Percentiles rank a stretch among this genome's conserved stretches.
These are phyloP conservation scores for Keqinozyma sinolaborantium DNA, from an alignment of 1,139 yeast genomes.

Conservation along the genomic window DNA sequence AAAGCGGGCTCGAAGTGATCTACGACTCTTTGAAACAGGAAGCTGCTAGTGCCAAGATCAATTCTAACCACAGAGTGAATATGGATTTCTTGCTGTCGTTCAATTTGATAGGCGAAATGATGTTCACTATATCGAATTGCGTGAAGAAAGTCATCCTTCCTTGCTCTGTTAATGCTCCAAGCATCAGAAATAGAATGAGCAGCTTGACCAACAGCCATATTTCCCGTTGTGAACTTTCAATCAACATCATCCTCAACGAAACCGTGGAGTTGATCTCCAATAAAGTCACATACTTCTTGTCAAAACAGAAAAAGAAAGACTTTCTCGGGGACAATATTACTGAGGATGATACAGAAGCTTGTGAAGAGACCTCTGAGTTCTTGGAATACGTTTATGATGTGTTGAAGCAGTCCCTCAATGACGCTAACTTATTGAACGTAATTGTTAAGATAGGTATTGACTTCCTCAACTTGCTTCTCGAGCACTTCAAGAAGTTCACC, in stretches of 20 bases:
- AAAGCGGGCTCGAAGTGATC: slow-evolving; percentile 71
- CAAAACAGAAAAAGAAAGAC: slow-evolving; percentile 36
- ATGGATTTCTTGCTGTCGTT: slow-evolving; percentile 50
- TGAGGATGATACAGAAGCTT: slow-evolving; percentile 63
- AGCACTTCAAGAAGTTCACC: slow-evolving; percentile 72
- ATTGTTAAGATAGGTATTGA: slow-evolving; percentile 59
- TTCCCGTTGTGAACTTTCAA: slow-evolving; percentile 62
- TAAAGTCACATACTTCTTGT: slow-evolving; percentile 46
- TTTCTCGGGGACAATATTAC: slow-evolving; percentile 40
- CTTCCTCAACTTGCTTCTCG: slow-evolving; percentile 58
- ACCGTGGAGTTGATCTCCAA: slow-evolving; percentile 48
- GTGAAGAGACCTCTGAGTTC: slow-evolving; percentile 59
- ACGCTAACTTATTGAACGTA: slow-evolving; percentile 51
- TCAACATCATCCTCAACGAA: slow-evolving; percentile 63
- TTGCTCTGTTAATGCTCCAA: slow-evolving; percentile 60
- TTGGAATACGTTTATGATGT: slow-evolving; percentile 42
- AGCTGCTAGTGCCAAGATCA: slow-evolving; percentile 17
- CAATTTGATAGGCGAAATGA: slow-evolving; percentile 56
- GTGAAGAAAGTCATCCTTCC: slow-evolving; percentile 72
- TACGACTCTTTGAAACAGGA: slow-evolving; percentile 41
- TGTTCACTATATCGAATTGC: slow-evolving; percentile 66
- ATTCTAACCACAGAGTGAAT: slow-evolving; percentile 23
- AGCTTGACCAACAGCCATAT: slow-evolving; percentile 66
- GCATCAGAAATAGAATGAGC: slow-evolving; percentile 60
- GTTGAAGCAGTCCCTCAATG: slow-evolving; percentile 37